Evolutionary conservation across 1,284 basidiomycete genomes (phyloP).

Genomic region (Malassezia equina): DNA sequence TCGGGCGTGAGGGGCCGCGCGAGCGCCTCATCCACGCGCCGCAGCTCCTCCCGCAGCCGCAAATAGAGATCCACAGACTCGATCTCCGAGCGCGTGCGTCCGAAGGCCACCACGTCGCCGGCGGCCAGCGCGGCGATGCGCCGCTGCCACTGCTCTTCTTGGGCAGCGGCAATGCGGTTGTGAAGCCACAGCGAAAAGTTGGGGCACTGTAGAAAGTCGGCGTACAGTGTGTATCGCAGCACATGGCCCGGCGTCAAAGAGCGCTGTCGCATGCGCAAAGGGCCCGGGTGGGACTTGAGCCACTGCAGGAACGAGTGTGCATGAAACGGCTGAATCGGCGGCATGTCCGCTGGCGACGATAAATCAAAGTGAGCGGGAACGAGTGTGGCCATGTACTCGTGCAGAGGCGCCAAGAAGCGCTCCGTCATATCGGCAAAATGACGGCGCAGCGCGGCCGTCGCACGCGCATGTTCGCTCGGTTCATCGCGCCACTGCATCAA

Average conservation of each 20-base stretch:
- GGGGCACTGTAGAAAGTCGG: slow-evolving; percentile 38
- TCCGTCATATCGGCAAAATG: slow-evolving; percentile 83
- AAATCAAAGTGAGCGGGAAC: slow-evolving; percentile 26
- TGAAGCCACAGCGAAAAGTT: slow-evolving; percentile 45
- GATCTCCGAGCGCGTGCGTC: slow-evolving; percentile 25
- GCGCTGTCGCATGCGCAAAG: slow-evolving; percentile 35
- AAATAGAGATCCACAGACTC: slow-evolving; percentile 37
- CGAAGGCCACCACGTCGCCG: slow-evolving; percentile 35
- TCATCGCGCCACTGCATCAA: slow-evolving; percentile 50
- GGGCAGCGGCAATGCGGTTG: slow-evolving; percentile 25
- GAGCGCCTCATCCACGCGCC: slow-evolving; percentile 24
- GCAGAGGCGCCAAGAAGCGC: slow-evolving; percentile 76
- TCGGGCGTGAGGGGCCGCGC: slow-evolving; percentile 23
- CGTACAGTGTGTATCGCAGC: slow-evolving; percentile 32
- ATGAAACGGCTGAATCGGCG: slow-evolving; percentile 60
- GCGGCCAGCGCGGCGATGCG: slow-evolving; percentile 28
- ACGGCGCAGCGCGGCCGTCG: slow-evolving; percentile 58
- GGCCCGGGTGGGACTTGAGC: slow-evolving; percentile 62
- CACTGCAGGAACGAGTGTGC: slow-evolving; percentile 67
- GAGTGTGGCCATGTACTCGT: slow-evolving; percentile 75
- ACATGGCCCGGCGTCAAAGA: slow-evolving; percentile 35
- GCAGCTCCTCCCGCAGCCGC: slow-evolving; percentile 32
- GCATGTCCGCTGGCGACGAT: slow-evolving; percentile 26
- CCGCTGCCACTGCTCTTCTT: slow-evolving; percentile 36
- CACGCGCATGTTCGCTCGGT: slow-evolving; percentile 10